Conservation (phyloP, 2,329 filamentous ascomycete genomes). For the Tolypocladium amazonense region DNA sequence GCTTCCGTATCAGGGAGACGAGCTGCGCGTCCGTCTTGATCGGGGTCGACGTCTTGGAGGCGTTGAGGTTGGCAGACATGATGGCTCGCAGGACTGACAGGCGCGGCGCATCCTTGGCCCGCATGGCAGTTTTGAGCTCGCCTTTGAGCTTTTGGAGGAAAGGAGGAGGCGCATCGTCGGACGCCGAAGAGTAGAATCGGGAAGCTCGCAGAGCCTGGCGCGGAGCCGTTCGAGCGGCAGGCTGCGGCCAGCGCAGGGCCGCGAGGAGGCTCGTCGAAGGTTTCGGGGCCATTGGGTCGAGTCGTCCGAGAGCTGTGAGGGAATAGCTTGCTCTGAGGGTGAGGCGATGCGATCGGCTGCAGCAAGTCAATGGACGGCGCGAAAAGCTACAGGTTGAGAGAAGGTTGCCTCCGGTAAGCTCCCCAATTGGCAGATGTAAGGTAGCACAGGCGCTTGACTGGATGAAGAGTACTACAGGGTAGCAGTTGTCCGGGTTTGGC, state of each 20-base stretch:
- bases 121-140: constrained; percentile 58
- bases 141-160: constrained; percentile 42
- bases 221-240: background rate
- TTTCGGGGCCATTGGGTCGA: background rate
- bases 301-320: background rate
- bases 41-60: constrained; percentile 61
- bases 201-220: background rate
- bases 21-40: constrained; percentile 61
- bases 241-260: background rate
- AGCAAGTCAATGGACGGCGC: background rate
- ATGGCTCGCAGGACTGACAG: constrained; percentile 59
- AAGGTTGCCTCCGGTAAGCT: background rate
- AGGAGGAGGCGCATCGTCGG: constrained; percentile 31
- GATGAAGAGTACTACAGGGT: background rate
- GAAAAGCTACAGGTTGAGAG: background rate
- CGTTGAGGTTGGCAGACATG: constrained; percentile 61
- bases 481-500: background rate
- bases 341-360: background rate
- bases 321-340: background rate
- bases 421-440: background rate
- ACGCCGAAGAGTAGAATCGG: constrained; percentile 21
- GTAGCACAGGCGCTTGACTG: background rate
- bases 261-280: background rate
- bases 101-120: constrained; percentile 50
- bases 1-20: constrained; percentile 55